Conservation (phyloP, 2,329 filamentous ascomycete genomes). For the Colletotrichum sansevieriae region DNA sequence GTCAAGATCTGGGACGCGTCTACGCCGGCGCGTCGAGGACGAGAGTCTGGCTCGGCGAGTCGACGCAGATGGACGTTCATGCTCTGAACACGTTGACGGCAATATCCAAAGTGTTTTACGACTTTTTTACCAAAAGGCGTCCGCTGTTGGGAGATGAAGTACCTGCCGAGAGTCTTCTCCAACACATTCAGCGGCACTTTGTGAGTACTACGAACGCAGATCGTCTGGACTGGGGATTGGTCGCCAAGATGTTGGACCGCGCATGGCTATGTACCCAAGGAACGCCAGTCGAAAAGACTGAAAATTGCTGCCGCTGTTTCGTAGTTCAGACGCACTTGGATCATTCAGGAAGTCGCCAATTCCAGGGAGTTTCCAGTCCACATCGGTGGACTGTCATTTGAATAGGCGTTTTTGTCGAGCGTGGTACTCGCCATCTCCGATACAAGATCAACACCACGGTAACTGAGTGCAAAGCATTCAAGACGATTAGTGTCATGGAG, state of each 20-base stretch:
- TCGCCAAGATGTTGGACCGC: constrained; percentile 26
- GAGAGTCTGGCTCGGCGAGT: constrained; percentile 38
- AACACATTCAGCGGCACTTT: constrained; percentile 19
- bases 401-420: neutral
- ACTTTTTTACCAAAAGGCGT: neutral
- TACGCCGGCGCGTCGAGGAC: constrained; percentile 31
- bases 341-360: constrained; percentile 39
- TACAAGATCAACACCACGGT: constrained; percentile 18
- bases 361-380: constrained; percentile 16
- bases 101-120: neutral
- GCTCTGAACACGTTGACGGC: constrained; percentile 2
- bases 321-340: constrained; percentile 39
- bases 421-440: neutral
- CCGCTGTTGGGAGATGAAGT: neutral
- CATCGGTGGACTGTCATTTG: constrained; percentile 15
- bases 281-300: neutral
- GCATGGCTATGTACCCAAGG: constrained; percentile 18
- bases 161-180: neutral
- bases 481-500: constrained; percentile 20
- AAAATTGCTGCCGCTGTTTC: neutral
- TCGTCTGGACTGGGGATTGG: constrained; percentile 23
- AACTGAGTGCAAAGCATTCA: constrained; percentile 28
- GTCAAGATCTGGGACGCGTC: constrained; percentile 35
- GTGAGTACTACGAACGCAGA: neutral
- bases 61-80: constrained; percentile 27